These are phyloP conservation scores for Epichloe glyceriae DNA, from an alignment of 2,329 filamentous ascomycete genomes.

Conservation along the genomic window DNA sequence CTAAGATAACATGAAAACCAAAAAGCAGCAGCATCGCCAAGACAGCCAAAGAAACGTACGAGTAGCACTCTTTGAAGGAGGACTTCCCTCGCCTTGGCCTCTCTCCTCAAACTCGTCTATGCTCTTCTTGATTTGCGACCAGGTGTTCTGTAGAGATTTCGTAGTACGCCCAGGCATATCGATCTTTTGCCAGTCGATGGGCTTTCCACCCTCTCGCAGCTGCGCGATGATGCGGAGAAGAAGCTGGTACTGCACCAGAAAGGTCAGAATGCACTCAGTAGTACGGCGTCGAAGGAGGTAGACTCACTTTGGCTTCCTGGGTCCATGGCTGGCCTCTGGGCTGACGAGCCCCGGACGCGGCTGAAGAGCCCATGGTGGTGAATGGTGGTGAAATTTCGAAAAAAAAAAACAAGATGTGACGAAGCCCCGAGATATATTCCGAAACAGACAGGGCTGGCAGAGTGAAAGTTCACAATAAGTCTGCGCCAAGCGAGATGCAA, in stretches of 20 bases:
- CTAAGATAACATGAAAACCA: neutral
- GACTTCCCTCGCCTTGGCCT: neutral
- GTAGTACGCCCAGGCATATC: conserved; percentile 24
- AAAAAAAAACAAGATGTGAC: too few relatives aligned
- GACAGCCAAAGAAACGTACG: conserved; percentile 10
- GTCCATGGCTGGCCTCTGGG: too few relatives aligned
- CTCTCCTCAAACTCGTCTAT: conserved; percentile 22
- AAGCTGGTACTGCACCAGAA: conserved; percentile 18
- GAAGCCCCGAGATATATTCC: too few relatives aligned
- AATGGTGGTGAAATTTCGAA: too few relatives aligned
- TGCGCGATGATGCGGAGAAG: conserved; percentile 23
- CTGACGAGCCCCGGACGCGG: too few relatives aligned
- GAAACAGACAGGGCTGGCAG: too few relatives aligned
- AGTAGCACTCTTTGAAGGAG: conserved; percentile 9
- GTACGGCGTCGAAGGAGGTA: too few relatives aligned
- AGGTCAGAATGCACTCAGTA: too few relatives aligned
- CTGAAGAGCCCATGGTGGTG: too few relatives aligned
- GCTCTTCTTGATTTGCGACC: conserved; percentile 23
- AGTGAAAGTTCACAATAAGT: too few relatives aligned
- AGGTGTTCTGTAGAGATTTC: conserved; percentile 25
- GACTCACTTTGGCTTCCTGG: too few relatives aligned
- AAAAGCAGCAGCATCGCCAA: neutral
- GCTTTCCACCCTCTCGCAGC: conserved; percentile 17
- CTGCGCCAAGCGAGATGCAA: too few relatives aligned
- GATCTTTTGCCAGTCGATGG: conserved; percentile 23